These are phyloP conservation scores for Candida boidinii DNA, from an alignment of 805 yeast species.

Conservation along the genomic window DNA sequence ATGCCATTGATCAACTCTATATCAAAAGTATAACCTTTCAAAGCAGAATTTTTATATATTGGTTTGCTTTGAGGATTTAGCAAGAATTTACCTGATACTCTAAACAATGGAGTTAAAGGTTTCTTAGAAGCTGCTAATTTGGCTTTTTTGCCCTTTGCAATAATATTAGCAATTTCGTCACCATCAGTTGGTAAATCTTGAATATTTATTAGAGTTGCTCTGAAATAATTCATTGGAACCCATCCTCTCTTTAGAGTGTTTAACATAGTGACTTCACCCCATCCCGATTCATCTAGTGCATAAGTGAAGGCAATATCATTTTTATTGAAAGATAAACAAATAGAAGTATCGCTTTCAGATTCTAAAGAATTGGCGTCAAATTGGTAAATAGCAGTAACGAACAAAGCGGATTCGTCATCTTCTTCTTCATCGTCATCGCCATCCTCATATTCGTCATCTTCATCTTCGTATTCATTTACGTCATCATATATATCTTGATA, in stretches of 20 bases:
- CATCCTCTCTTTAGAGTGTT: conserved; percentile 64
- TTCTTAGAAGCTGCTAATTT: conserved; percentile 31
- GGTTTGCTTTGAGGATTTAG: conserved; percentile 51
- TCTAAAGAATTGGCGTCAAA: conserved; percentile 40
- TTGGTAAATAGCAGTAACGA: conserved; percentile 26
- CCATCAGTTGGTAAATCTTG: conserved; percentile 8
- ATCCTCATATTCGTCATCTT: conserved; percentile 2
- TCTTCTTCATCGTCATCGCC: conserved; percentile 12
- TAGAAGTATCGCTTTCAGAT: conserved; percentile 56
- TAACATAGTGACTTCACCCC: conserved; percentile 78
- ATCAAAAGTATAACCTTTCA: conserved; percentile 43
- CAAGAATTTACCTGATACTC: conserved; percentile 58
- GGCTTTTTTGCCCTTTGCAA: too few species aligned
- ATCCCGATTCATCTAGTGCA: conserved; percentile 71
- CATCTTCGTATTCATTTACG: too few species aligned
- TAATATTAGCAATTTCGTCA: conserved; percentile 4
- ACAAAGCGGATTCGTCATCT: conserved; percentile 27
- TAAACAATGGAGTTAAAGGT: conserved; percentile 49
- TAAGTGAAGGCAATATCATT: conserved; percentile 72
- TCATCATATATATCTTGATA: too few species aligned
- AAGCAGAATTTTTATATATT: conserved; percentile 21
- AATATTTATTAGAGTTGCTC: conserved; percentile 25
- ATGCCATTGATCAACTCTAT: conserved; percentile 52
- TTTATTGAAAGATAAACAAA: conserved; percentile 64
- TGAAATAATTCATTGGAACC: conserved; percentile 80